These are phyloP conservation scores for Withania somnifera DNA, from an alignment of 305 asterid genomes.

Conservation along the genomic window DNA sequence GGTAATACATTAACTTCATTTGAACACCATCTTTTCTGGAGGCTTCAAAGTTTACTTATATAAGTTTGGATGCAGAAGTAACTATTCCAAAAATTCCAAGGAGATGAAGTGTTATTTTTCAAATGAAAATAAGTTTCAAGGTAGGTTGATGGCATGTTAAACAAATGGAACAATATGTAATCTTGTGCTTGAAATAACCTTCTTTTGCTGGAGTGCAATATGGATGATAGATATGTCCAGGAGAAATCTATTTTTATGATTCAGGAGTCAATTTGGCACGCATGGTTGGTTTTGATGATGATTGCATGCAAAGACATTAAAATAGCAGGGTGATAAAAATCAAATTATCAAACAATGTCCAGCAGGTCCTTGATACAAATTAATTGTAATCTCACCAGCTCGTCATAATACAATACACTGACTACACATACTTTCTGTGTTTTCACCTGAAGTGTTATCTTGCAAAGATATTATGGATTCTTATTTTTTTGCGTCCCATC, in stretches of 20 bases:
- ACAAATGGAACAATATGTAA: not conserved
- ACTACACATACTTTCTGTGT: not conserved
- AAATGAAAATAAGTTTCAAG: not conserved
- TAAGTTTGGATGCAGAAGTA: not conserved
- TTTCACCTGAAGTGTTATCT: not conserved
- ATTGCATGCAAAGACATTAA: not conserved
- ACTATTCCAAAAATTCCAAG: not conserved
- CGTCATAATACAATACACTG: not conserved
- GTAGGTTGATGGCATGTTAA: not conserved
- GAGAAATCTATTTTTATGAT: not conserved
- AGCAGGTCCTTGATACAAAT: not conserved
- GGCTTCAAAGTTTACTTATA: not conserved
- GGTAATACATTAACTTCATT: not conserved
- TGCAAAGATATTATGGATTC: constrained; percentile 5
- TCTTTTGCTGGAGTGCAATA: not conserved
- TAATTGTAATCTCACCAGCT: not conserved
- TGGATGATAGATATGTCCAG: not conserved
- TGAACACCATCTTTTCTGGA: not conserved
- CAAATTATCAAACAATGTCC: not conserved
- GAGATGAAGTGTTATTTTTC: not conserved
- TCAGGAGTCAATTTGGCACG: not conserved
- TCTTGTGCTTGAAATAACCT: not conserved
- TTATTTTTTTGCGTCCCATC: constrained; percentile 12
- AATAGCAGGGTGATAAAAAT: not conserved
- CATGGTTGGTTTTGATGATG: not conserved